Conservation (phyloP, 257 asterid genomes). For the Eustoma russellianum region DNA sequence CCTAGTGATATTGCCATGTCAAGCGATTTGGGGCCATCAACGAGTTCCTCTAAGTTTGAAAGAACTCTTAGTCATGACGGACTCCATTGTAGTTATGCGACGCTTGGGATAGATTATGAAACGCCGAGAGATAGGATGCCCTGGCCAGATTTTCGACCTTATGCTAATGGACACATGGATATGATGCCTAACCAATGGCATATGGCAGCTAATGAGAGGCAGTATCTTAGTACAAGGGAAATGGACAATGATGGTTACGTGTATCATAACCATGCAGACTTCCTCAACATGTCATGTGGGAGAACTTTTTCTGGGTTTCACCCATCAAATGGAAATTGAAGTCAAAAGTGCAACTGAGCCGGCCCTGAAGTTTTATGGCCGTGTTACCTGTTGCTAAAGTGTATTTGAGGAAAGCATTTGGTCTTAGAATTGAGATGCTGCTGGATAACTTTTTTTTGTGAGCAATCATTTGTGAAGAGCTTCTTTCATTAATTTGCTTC, state of each 20-base stretch:
- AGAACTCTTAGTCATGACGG: conserved; percentile 40
- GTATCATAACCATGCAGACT: conserved; percentile 48
- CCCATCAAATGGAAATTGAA: conserved; percentile 66
- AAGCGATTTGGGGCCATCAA: conserved; percentile 29
- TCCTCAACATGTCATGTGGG: conserved; percentile 36
- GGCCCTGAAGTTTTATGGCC: conserved; percentile 9
- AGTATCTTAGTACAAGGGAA: conserved; percentile 28
- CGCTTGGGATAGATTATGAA: conserved; percentile 33
- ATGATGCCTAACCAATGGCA: conserved; percentile 57
- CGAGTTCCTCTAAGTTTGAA: conserved; percentile 42
- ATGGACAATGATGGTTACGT: conserved; percentile 40
- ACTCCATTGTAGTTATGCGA: conserved; percentile 29
- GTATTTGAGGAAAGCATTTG: conserved; percentile 14
- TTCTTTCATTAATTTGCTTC: conserved; percentile 15
- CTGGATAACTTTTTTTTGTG: conserved; percentile 14
- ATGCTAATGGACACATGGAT: conserved; percentile 52
- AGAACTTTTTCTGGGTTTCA: conserved; percentile 52
- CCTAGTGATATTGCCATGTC: conserved; percentile 49
- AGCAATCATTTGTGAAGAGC: conserved; percentile 26
- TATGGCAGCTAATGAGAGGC: conserved; percentile 39
- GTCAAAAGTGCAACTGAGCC: conserved; percentile 4
- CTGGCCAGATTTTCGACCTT: conserved; percentile 27
- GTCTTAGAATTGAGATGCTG: conserved; percentile 22
- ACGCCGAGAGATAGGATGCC: conserved; percentile 41
- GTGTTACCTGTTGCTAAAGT: conserved; percentile 15